Evolutionary conservation across 2,329 filamentous ascomycete genomes (phyloP), one percentile per base, ranked within the genome.

Genomic region (Fusarium euwallaceae): DNA sequence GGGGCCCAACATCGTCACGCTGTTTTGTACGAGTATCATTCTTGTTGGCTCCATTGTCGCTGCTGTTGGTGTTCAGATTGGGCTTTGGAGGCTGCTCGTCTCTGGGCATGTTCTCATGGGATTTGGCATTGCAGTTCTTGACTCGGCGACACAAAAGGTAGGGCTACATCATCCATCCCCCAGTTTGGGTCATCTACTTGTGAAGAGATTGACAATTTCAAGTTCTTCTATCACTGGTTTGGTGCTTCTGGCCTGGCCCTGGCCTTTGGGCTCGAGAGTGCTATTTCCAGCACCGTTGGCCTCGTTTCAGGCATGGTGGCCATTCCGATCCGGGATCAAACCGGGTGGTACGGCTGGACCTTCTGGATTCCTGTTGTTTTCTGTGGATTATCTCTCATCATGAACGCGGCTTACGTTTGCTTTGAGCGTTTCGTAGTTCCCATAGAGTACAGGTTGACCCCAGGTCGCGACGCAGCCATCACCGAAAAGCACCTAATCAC

Each of bases 211-310:
- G 20, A 41, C 4, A 3, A n/a, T 20, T 8, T n/a, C 10, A 11
- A 78, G 75, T 78, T 78, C 65, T 71, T 78, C 43, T 78, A 78
- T 37, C 71, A 78, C 60, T 78, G 76, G 76, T 78, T 78, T 32
- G 76, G 76, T 8, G 72, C 74, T 4, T 66, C 58, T 11, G 76
- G 72, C 0, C 67, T 78, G 5, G 76, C 76, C 24, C 72, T 78
- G 17, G 74, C 72, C 37, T 77, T 78, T 20, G 74, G 76, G 2
- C 74, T 78, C 20, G 76, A 77, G 45, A 78, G 62, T 17, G 76
- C 74, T 24, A 66, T 78, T 14, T 64, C 76, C 11, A 75, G 66
- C 36, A 75, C 74, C 1, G 59, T 78, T 39, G 69, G 76, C 22
- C 70, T 78, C 10, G 74, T 74, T 4, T 68, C 74, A 0, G 73